Percentiles rank a stretch among this genome's conserved stretches.
phyloP scores from a whole-genome alignment of 1,284 basidiomycete species.

The Lentinus polychrous region DNA sequence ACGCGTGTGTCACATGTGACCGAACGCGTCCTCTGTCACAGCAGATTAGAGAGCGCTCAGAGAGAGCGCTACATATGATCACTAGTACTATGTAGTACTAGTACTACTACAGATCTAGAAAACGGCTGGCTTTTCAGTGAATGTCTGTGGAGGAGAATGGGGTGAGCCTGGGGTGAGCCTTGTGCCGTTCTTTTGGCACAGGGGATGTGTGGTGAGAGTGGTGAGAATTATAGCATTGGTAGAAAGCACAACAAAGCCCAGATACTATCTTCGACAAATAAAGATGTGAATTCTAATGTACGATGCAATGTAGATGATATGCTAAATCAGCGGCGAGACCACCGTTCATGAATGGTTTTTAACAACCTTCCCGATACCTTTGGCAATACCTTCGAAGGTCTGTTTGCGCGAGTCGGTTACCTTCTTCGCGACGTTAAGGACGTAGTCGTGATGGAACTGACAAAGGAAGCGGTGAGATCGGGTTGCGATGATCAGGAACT shows the following conservation, averaged over 20 bases:
- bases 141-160: too few relatives aligned
- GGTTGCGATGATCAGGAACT: not conserved
- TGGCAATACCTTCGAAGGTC: constrained; percentile 63
- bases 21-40: too few relatives aligned
- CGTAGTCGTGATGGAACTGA: constrained; percentile 62
- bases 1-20: too few relatives aligned
- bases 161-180: too few relatives aligned
- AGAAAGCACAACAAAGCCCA: not conserved
- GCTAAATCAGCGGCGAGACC: not conserved
- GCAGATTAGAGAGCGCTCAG: too few relatives aligned
- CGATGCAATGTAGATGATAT: not conserved
- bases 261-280: not conserved
- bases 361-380: constrained; percentile 53
- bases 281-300: not conserved
- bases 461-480: constrained; percentile 3
- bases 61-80: too few relatives aligned
- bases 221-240: constrained; percentile 1
- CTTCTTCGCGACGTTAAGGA: constrained; percentile 54
- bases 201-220: too few relatives aligned
- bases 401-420: constrained; percentile 62
- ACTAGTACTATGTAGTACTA: too few relatives aligned
- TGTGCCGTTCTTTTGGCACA: too few relatives aligned
- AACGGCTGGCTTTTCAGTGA: too few relatives aligned
- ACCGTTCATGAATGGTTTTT: constrained; percentile 31
- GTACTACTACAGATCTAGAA: too few relatives aligned